These are phyloP conservation scores for Nematocida ausubeli DNA, from an alignment of 371 early-diverging fungal genomes.

Conservation along the genomic window DNA sequence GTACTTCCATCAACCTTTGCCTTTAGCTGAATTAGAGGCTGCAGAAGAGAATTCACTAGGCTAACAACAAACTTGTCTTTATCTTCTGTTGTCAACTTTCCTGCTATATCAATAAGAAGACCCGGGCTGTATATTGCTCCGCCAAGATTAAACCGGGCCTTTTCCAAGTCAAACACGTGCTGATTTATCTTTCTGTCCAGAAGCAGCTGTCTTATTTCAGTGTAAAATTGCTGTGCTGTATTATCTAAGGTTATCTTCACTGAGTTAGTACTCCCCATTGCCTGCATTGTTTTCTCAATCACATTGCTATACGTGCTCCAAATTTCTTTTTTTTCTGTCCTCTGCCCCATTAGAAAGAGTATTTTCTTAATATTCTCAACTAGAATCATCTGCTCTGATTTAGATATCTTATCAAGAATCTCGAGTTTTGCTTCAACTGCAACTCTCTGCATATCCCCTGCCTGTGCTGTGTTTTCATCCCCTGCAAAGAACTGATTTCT, in stretches of 20 bases:
- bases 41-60: constrained; percentile 44
- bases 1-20: constrained; percentile 40
- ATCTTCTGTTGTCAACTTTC: constrained; percentile 20
- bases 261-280: neutral
- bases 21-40: constrained; percentile 50
- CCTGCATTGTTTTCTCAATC: neutral
- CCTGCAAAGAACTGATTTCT: constrained; percentile 26
- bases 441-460: constrained; percentile 7
- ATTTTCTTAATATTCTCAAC: neutral
- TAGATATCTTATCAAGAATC: neutral
- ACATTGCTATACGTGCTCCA: constrained; percentile 31
- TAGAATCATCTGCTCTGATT: neutral
- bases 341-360: neutral
- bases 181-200: neutral
- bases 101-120: constrained; percentile 32
- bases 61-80: constrained; percentile 49
- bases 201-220: neutral
- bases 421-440: neutral
- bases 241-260: constrained; percentile 3
- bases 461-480: constrained; percentile 18
- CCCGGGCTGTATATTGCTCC: constrained; percentile 62
- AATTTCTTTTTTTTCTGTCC: neutral
- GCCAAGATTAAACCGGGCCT: constrained; percentile 59
- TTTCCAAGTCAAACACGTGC: constrained; percentile 51
- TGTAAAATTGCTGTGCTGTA: constrained; percentile 9